phyloP scores from a whole-genome alignment of 495 filamentous ascomycete species.

The Entonaema liquescens region DNA sequence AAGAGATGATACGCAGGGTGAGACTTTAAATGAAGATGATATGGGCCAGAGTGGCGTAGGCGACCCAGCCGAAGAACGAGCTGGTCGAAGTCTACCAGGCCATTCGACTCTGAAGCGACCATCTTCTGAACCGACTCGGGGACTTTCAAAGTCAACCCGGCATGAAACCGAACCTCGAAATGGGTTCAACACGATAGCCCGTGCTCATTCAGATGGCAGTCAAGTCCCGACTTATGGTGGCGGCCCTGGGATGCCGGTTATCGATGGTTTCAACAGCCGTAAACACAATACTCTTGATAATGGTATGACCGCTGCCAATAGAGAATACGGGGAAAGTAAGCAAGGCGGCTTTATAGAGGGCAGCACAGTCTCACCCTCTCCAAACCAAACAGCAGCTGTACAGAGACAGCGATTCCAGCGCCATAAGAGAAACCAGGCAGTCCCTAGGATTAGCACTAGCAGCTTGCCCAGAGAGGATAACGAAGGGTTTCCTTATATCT shows the following conservation, averaged over 20 bases:
- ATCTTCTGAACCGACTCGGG: constrained; percentile 26
- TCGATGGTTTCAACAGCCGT: background rate
- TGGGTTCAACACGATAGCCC: constrained; percentile 14
- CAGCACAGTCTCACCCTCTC: background rate
- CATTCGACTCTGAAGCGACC: constrained; percentile 9
- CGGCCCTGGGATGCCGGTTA: background rate
- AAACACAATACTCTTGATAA: background rate
- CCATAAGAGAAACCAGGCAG: constrained; percentile 42
- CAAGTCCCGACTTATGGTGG: background rate
- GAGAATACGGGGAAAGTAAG: background rate
- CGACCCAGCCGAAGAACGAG: constrained; percentile 2
- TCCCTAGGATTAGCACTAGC: constrained; percentile 42
- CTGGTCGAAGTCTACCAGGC: background rate
- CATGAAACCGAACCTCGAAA: constrained; percentile 7
- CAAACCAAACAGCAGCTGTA: background rate
- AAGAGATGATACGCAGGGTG: constrained; percentile 39
- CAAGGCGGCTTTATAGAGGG: background rate
- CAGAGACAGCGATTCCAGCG: constrained; percentile 29
- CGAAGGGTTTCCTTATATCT: constrained; percentile 40
- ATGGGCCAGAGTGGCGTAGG: background rate
- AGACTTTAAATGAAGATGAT: constrained; percentile 18
- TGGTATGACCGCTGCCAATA: background rate
- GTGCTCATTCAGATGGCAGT: constrained; percentile 7
- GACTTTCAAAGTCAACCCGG: background rate
- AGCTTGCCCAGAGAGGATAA: constrained; percentile 41